Conservation (phyloP, 2,329 filamentous ascomycete species). For the Monosporascus sp. region DNA sequence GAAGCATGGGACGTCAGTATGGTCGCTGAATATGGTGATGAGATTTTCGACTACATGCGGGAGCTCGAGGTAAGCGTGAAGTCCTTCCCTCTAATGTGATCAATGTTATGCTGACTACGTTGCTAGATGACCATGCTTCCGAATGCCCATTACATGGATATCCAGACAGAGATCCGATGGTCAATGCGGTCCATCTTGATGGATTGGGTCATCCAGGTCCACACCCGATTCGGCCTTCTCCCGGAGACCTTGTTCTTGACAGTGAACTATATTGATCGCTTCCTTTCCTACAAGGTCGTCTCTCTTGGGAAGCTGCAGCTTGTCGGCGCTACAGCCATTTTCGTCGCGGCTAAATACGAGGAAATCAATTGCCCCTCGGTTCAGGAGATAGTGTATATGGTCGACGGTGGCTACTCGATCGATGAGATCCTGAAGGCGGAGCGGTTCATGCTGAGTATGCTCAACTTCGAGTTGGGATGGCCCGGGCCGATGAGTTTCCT, state of each 20-base stretch:
- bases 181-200: slow-evolving; percentile 96
- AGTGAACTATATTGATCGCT: slow-evolving; percentile 96
- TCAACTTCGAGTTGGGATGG: slow-evolving; percentile 93
- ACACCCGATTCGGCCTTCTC: slow-evolving; percentile 82
- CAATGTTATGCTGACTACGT: slow-evolving; percentile 12
- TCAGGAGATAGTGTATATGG: slow-evolving; percentile 96
- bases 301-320: slow-evolving; percentile 93
- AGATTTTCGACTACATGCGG: slow-evolving; percentile 91
- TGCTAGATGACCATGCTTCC: slow-evolving; percentile 71
- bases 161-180: slow-evolving; percentile 97
- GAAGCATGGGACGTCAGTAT: slow-evolving; percentile 93
- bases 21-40: slow-evolving; percentile 94
- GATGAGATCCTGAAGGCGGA: slow-evolving; percentile 97
- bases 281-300: slow-evolving; percentile 89
- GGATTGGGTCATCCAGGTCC: slow-evolving; percentile 97
- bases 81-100: not conserved
- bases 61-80: slow-evolving; percentile 66
- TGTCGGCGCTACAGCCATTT: slow-evolving; percentile 90
- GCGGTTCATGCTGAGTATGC: slow-evolving; percentile 95
- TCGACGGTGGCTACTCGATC: slow-evolving; percentile 80
- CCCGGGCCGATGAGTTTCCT: slow-evolving; percentile 99
- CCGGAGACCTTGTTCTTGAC: slow-evolving; percentile 93
- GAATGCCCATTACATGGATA: slow-evolving; percentile 92
- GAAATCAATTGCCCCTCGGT: slow-evolving; percentile 97
- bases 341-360: slow-evolving; percentile 96